These are phyloP conservation scores for Candida buenavistaensis DNA, from an alignment of 1,139 yeast genomes.

Conservation along the genomic window DNA sequence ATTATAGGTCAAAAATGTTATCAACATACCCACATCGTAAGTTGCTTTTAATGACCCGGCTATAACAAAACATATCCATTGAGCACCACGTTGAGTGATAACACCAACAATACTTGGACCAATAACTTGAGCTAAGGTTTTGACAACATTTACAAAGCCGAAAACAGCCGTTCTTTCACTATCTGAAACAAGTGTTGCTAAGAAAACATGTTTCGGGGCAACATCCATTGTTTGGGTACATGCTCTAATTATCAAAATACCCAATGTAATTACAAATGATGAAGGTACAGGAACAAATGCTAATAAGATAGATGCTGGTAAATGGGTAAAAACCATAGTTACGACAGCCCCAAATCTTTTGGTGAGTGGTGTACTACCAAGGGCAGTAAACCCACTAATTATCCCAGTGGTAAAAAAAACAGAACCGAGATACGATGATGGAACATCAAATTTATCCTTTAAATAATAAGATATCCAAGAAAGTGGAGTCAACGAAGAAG, in stretches of 20 bases:
- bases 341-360: slow-evolving; percentile 44
- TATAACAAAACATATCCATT: slow-evolving; percentile 40
- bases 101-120: slow-evolving; percentile 42
- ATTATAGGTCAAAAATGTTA: slow-evolving; percentile 32
- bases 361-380: slow-evolving; percentile 43
- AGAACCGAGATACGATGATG: slow-evolving; percentile 36
- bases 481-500: slow-evolving; percentile 43
- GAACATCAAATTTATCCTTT: slow-evolving; percentile 32
- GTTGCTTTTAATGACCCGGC: slow-evolving; percentile 40
- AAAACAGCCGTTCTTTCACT: slow-evolving; percentile 39
- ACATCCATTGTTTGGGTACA: slow-evolving; percentile 46
- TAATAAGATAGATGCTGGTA: slow-evolving; percentile 42
- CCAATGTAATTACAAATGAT: slow-evolving; percentile 28
- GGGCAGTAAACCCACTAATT: slow-evolving; percentile 40
- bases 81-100: slow-evolving; percentile 29
- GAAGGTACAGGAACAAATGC: slow-evolving; percentile 38
- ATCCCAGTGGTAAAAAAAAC: slow-evolving; percentile 41
- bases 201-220: slow-evolving; percentile 45
- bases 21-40: slow-evolving; percentile 42
- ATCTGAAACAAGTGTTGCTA: slow-evolving; percentile 38
- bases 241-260: slow-evolving; percentile 33
- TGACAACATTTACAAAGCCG: slow-evolving; percentile 43
- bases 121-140: slow-evolving; percentile 38
- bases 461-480: slow-evolving; percentile 48
- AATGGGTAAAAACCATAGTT: slow-evolving; percentile 46